Evolutionary conservation across 2,329 filamentous ascomycete genomes (phyloP).

Genomic region (Trichoderma hamatum): DNA sequence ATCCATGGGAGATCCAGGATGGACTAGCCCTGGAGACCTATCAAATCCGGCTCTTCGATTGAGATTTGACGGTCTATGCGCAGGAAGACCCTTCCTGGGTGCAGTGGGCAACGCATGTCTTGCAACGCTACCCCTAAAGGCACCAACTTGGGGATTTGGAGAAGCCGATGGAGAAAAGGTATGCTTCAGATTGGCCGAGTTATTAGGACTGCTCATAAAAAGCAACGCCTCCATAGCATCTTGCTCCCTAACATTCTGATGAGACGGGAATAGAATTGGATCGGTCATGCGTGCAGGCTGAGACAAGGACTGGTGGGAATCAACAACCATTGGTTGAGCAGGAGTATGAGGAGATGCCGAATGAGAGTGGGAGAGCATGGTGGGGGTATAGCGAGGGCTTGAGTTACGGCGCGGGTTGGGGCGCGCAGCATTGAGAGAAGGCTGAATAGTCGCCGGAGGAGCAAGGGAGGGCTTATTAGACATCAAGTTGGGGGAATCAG

Average conservation of each 20-base stretch:
- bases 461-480: constrained; percentile 49
- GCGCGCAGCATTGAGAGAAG: constrained; percentile 45
- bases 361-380: constrained; percentile 53
- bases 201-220: constrained; percentile 80
- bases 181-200: constrained; percentile 65
- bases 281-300: constrained; percentile 43
- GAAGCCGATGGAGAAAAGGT: constrained; percentile 51
- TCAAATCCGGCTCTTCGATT: constrained; percentile 54
- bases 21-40: constrained; percentile 45
- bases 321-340: constrained; percentile 41
- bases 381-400: constrained; percentile 52
- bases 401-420: constrained; percentile 54
- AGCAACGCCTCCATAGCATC: constrained; percentile 79
- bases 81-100: constrained; percentile 56
- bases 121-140: constrained; percentile 29
- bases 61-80: constrained; percentile 47
- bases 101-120: constrained; percentile 51
- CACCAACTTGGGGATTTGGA: constrained; percentile 35
- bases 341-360: constrained; percentile 52
- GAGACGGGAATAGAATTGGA: constrained; percentile 65
- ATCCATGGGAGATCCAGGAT: constrained; percentile 53
- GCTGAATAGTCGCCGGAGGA: constrained; percentile 59
- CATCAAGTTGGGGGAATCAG: constrained; percentile 42
- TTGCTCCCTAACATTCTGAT: constrained; percentile 71
- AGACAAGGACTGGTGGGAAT: constrained; percentile 38